Evolutionary conservation across 2,329 filamentous ascomycete genomes (phyloP).

Genomic region (Neofusicoccum umdonicola): DNA sequence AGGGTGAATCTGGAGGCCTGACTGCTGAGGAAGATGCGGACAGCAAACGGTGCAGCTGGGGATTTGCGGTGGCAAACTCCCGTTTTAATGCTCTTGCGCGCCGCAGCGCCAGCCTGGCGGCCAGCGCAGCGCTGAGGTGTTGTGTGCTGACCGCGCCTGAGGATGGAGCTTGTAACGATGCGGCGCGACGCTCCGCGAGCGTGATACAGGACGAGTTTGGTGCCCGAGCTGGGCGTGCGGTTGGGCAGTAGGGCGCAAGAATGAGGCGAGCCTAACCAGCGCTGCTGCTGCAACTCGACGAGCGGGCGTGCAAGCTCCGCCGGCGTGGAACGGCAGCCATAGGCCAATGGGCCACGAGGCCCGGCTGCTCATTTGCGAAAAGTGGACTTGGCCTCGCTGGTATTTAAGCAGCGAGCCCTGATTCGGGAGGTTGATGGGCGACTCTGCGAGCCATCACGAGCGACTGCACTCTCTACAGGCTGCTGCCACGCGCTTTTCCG

Average conservation of each 20-base stretch:
- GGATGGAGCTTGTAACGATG: slow-evolving; percentile 1
- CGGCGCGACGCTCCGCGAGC: background rate
- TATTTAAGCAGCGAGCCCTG: slow-evolving; percentile 17
- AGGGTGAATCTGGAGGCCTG: background rate
- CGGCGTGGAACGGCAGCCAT: background rate
- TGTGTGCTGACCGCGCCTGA: slow-evolving; percentile 1
- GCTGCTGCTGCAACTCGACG: background rate
- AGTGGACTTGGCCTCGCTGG: slow-evolving; percentile 11
- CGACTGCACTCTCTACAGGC: slow-evolving; percentile 17
- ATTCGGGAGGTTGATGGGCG: slow-evolving; percentile 10
- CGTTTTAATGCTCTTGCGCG: slow-evolving; percentile 3
- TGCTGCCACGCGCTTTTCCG: background rate
- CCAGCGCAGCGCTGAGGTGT: slow-evolving; percentile 15
- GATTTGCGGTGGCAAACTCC: slow-evolving; percentile 16
- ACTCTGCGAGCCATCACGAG: slow-evolving; percentile 13
- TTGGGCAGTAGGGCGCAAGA: slow-evolving; percentile 13
- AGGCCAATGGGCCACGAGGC: background rate
- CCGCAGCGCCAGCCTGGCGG: background rate
- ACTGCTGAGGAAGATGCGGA: background rate
- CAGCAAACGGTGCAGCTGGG: slow-evolving; percentile 14
- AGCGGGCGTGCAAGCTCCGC: background rate
- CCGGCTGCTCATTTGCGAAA: slow-evolving; percentile 15
- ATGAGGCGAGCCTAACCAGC: slow-evolving; percentile 15
- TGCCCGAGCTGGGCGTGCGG: slow-evolving; percentile 12
- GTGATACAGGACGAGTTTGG: background rate